phyloP scores from a whole-genome alignment of 306 rosid species.

The Vigna reflexopilosa region DNA sequence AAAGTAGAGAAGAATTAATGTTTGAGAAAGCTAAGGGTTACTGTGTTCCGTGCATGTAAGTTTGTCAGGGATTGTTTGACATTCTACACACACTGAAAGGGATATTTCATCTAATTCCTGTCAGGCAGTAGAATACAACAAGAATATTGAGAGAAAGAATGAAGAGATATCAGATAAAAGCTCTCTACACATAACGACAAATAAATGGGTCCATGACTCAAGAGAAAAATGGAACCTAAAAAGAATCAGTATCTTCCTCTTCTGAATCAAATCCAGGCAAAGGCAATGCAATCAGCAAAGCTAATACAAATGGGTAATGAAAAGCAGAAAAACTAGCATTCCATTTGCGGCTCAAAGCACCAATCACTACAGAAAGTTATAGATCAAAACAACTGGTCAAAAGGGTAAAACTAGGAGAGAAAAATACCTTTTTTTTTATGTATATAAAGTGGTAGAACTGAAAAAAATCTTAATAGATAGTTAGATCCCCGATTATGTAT shows the following conservation, averaged over 20 bases:
- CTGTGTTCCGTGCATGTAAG: background rate
- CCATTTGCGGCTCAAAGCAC: slow-evolving; percentile 1
- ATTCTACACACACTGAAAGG: background rate
- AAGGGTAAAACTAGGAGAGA: background rate
- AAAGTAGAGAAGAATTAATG: slow-evolving; percentile 20
- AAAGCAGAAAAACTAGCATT: too few species aligned
- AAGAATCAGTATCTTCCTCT: slow-evolving; percentile 11
- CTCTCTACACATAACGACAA: slow-evolving; percentile 38
- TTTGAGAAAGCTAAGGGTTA: background rate
- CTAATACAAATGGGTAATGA: background rate
- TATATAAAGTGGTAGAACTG: background rate
- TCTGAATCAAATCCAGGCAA: slow-evolving; percentile 18
- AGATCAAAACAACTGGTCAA: background rate
- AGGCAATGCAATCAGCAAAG: background rate
- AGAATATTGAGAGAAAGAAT: slow-evolving; percentile 30
- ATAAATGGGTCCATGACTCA: slow-evolving; percentile 37
- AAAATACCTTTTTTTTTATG: background rate
- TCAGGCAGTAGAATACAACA: background rate
- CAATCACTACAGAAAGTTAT: background rate
- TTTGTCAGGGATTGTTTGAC: slow-evolving; percentile 22
- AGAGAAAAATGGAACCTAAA: slow-evolving; percentile 19
- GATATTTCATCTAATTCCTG: slow-evolving; percentile 34
- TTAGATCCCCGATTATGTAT: too few species aligned
- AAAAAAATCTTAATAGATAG: background rate
- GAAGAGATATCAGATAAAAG: slow-evolving; percentile 18